A percentile compares a stretch with the other conserved stretches of the same genome.
These are phyloP conservation scores for Metarhizium sp. DNA, from an alignment of 2,329 filamentous ascomycete species.

Conservation along the genomic window DNA sequence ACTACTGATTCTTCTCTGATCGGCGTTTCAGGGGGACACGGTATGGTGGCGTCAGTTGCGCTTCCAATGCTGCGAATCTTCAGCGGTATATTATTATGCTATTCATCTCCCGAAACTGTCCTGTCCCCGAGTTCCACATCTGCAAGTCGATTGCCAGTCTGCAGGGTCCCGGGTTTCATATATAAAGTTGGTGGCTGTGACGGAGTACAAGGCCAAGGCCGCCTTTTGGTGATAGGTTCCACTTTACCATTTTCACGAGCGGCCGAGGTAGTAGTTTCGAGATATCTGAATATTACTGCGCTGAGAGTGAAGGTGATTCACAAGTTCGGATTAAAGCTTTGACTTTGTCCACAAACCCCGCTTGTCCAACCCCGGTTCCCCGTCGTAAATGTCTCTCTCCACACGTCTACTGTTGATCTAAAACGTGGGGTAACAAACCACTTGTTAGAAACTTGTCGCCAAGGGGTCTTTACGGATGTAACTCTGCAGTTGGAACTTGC, in stretches of 20 bases:
- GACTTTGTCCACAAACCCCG: conserved; percentile 41
- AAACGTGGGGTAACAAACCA: conserved; percentile 6
- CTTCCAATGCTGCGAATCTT: not conserved
- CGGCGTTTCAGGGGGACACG: not conserved
- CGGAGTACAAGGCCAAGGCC: not conserved
- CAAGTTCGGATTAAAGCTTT: conserved; percentile 30
- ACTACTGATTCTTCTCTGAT: not conserved
- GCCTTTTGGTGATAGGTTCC: too few relatives aligned
- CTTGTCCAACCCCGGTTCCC: conserved; percentile 55
- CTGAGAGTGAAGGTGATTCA: not conserved
- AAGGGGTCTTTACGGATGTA: not conserved
- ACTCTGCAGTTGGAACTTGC: not conserved
- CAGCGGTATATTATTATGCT: not conserved
- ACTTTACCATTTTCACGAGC: not conserved
- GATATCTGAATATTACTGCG: not conserved
- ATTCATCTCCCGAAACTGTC: not conserved
- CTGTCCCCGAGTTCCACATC: not conserved
- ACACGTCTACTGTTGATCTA: conserved; percentile 74
- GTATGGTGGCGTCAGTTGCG: not conserved
- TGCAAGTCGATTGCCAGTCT: not conserved
- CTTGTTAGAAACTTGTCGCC: conserved; percentile 6
- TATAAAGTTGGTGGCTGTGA: not conserved
- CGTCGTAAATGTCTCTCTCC: conserved; percentile 82
- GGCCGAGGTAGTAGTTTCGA: conserved; percentile 6
- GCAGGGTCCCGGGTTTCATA: not conserved